Base-by-base conservation (phyloP, 2,329 filamentous ascomycete genomes). In the Fusarium sp. region DNA sequence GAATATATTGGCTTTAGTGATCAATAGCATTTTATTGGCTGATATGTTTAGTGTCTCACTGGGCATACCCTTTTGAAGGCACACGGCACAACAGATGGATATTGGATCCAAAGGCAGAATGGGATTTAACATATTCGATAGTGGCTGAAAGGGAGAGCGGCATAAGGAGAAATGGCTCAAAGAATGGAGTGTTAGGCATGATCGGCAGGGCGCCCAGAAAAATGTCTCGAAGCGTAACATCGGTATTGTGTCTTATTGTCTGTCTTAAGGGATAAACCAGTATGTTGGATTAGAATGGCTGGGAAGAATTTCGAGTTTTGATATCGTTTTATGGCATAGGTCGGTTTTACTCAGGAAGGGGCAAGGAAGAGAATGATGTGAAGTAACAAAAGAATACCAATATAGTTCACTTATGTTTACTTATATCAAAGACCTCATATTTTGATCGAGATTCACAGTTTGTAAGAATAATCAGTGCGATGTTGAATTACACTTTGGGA, bases 391-490 rank as follows among this genome's bases (percentile, higher is more conserved):
- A 7, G 13, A 15, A 23, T 33, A 23, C 2, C 4, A 33, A 13
- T 3, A 10, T 6, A 21, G 15, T 24, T 5, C 7, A n/a, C 5
- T 7, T 5, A 48, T 7, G 9, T 33, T 48, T 5, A 13, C 3
- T 31, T 5, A 47, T 33, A 6, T 33, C 2, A 1, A n/a, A 46
- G 26, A 7, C 11, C 2, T 15, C 16, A 24, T 16, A 13, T 9
- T 4, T 6, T 21, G 8, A 11, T 15, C 8, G 3, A 6, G 3
- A 24, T 15, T 8, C 0, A 11, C 15, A 9, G 11, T 3, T 35
- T 9, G 5, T n/a, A 35, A 24, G 44, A 8, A 15, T n/a, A n/a
- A 7, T 21, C 8, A 35, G 16, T 24, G 11, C 6, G 10, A 35
- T 35, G 29, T 20, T 35, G 29, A 48, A 16, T 26, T 24, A 21